These are phyloP conservation scores for Rugonectria rugulosa DNA, from an alignment of 2,329 filamentous ascomycete genomes.

Conservation along the genomic window DNA sequence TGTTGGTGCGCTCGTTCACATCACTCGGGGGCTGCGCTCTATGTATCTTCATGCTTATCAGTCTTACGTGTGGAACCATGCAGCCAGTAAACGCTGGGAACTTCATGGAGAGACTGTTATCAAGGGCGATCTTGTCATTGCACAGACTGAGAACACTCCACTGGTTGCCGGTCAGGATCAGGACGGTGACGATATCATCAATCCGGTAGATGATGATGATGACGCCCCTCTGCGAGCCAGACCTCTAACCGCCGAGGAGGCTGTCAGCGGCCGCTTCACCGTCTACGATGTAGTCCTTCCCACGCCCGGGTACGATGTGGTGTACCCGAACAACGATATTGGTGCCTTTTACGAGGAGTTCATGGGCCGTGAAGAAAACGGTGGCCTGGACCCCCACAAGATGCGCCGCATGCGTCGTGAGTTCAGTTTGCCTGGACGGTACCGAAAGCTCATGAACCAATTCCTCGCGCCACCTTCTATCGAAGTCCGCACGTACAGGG, in stretches of 20 bases:
- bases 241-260: constrained; percentile 78
- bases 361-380: constrained; percentile 83
- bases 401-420: constrained; percentile 91
- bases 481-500: constrained; percentile 73
- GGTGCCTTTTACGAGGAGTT: constrained; percentile 85
- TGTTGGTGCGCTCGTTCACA: constrained; percentile 79
- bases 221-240: constrained; percentile 66
- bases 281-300: constrained; percentile 93
- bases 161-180: constrained; percentile 66
- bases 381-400: constrained; percentile 78
- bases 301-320: constrained; percentile 87
- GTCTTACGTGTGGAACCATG: constrained; percentile 91
- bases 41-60: constrained; percentile 99
- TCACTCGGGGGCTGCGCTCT: constrained; percentile 81
- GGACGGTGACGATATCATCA: constrained; percentile 57
- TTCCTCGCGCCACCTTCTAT: constrained; percentile 72
- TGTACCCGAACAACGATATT: constrained; percentile 85
- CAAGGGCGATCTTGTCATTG: constrained; percentile 83
- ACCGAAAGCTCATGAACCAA: constrained; percentile 82
- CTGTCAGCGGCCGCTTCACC: constrained; percentile 74
- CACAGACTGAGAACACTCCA: constrained; percentile 44
- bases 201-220: constrained; percentile 53
- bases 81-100: constrained; percentile 81
- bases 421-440: constrained; percentile 86
- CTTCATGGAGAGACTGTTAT: constrained; percentile 77